Evolutionary conservation across 345 rosid species (phyloP).

Genomic region (Geranium brycei): DNA sequence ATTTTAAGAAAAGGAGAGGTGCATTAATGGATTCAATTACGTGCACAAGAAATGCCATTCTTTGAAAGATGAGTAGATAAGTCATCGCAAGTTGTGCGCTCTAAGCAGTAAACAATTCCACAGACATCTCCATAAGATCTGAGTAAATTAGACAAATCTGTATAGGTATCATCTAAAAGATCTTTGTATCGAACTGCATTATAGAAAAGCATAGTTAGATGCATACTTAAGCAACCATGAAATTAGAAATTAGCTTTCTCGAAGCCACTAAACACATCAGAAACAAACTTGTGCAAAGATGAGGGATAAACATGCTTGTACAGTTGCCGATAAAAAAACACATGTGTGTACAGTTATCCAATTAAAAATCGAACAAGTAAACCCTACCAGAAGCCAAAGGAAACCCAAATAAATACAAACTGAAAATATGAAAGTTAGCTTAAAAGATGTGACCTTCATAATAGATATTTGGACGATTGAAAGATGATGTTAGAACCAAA

Average conservation of each 20-base stretch:
- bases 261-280: background rate
- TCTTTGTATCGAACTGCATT: slow-evolving; percentile 84
- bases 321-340: too few relatives aligned
- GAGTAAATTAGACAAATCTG: slow-evolving; percentile 56
- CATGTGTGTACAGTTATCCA: background rate
- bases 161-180: slow-evolving; percentile 59
- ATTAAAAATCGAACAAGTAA: too few relatives aligned
- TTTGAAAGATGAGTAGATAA: slow-evolving; percentile 62
- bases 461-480: slow-evolving; percentile 83
- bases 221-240: slow-evolving; percentile 5
- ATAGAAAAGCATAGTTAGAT: slow-evolving; percentile 22
- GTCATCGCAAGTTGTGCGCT: slow-evolving; percentile 82
- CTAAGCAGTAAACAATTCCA: slow-evolving; percentile 91
- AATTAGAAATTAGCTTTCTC: slow-evolving; percentile 1
- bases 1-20: slow-evolving; percentile 1
- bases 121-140: slow-evolving; percentile 59
- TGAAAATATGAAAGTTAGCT: slow-evolving; percentile 8
- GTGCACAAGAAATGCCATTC: slow-evolving; percentile 74
- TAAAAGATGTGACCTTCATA: slow-evolving; percentile 59
- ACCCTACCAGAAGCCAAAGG: background rate
- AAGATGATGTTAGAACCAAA: slow-evolving; percentile 75
- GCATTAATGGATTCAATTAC: slow-evolving; percentile 20
- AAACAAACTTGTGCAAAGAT: background rate
- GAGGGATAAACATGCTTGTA: background rate
- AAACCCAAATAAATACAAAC: background rate